Percentiles rank a stretch among this genome's conserved stretches.
phyloP scores from a whole-genome alignment of 345 rosid genomes.

The Leavenworthia alabamica region DNA sequence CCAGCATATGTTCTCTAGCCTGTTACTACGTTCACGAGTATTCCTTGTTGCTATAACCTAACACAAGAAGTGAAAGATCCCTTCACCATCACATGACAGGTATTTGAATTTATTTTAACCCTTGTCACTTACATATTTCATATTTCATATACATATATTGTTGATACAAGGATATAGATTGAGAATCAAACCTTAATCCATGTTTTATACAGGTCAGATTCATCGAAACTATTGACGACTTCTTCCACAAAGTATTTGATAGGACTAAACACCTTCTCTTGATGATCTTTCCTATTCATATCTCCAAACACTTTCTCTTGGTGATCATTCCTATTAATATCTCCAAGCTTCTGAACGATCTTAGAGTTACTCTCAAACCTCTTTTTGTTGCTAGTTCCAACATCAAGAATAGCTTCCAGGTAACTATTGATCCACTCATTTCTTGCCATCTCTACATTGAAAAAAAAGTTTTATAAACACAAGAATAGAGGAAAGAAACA shows the following conservation, averaged over 20 bases:
- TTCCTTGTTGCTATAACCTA: conserved; percentile 95
- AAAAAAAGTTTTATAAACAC: conserved; percentile 4
- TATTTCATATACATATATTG: neutral
- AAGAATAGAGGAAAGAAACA: neutral
- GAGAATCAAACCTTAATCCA: conserved; percentile 65
- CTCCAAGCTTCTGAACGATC: conserved; percentile 41
- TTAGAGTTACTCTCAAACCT: conserved; percentile 45
- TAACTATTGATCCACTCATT: conserved; percentile 92
- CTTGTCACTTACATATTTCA: too few species aligned
- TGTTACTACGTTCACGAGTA: conserved; percentile 75
- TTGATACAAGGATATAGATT: neutral
- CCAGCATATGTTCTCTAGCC: conserved; percentile 97
- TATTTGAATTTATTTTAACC: neutral
- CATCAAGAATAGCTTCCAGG: conserved; percentile 80
- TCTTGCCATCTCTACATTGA: conserved; percentile 52
- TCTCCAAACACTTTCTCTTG: conserved; percentile 27
- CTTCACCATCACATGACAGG: conserved; percentile 26
- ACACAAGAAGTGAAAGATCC: conserved; percentile 13
- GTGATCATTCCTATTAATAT: conserved; percentile 32
- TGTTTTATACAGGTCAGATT: conserved; percentile 75
- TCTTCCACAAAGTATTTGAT: conserved; percentile 84
- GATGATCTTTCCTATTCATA: conserved; percentile 30
- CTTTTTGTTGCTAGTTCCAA: conserved; percentile 47
- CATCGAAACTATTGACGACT: conserved; percentile 75
- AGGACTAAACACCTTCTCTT: conserved; percentile 56